Base-by-base conservation (phyloP, 768 basidiomycete species). In the Boletus huronensis region DNA sequence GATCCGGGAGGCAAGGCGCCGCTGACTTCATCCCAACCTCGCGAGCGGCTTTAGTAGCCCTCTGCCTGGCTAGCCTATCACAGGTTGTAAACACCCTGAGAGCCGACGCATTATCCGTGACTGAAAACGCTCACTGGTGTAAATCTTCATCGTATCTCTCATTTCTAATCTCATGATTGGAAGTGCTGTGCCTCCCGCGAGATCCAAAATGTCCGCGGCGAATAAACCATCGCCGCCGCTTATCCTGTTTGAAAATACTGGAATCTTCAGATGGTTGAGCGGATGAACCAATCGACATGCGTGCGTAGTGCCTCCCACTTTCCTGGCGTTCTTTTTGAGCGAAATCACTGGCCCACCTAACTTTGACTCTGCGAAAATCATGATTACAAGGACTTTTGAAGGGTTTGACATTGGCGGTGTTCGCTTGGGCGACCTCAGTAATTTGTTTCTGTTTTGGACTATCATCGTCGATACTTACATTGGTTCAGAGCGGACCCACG, bases 271-370 rank as follows among this genome's bases (percentile, higher is more conserved):
- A 45, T 25, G 29, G 3, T 52, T 43, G 55, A 23, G 36, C 6
- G 10, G 60, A 41, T 13, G 56, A 50, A 26, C 60, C 59, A 6
- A 59, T 59, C 17, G 65, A 59, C 60, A 64, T 66, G 48, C 66
- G 64, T 11, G 54, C 54, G n/a, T 57, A 55, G 38, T 45, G 54
- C 46, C 42, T 54, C 38, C 48, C 48, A 19, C 23, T 11, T 23
- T 41, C 49, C 8, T 28, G 31, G 32, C n/a, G 44, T 23, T 26
- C 46, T 39, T 53, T 68, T 34, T n/a, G 50, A 38, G 48, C 17
- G 17, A 8, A 28, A 19, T 55, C 55, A 6, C 21, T n/a, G 2
- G 31, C 19, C 65, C 58, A 61, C 19, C 19, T 50, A 40, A 29
- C 25, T 38, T 51, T 21, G 41, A 31, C 8, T 19, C n/a, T 31